Percentiles rank a stretch among this genome's conserved stretches.
phyloP scores from a whole-genome alignment of 371 early-diverging fungal genomes.

The Choanephora cucurbitarum region DNA sequence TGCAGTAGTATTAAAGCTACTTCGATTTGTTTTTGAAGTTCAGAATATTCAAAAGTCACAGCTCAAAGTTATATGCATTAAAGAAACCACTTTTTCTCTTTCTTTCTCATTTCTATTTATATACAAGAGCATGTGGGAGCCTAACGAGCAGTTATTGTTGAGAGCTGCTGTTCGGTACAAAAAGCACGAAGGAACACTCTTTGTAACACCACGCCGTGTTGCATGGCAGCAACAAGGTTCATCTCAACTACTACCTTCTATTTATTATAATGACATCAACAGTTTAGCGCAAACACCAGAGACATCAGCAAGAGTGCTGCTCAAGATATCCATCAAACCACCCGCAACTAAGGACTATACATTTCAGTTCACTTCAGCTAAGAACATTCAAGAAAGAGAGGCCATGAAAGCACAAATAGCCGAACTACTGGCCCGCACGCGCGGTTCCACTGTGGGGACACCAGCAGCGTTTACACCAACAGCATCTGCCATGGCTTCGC shows the following conservation, averaged over 20 bases:
- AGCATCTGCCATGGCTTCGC: constrained; percentile 13
- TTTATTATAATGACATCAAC: constrained; percentile 41
- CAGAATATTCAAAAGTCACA: too few species aligned
- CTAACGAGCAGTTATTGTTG: constrained; percentile 55
- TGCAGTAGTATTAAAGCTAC: too few species aligned
- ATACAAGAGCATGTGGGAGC: constrained; percentile 71
- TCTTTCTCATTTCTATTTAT: too few species aligned
- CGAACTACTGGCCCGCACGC: constrained; percentile 46
- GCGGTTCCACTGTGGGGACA: constrained; percentile 24
- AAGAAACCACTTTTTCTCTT: too few species aligned
- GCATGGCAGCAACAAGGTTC: constrained; percentile 60
- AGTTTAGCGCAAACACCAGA: constrained; percentile 49
- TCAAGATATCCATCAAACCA: constrained; percentile 41
- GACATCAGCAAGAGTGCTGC: constrained; percentile 36
- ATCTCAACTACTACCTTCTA: constrained; percentile 46
- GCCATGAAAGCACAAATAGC: constrained; percentile 58
- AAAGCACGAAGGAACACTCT: constrained; percentile 56
- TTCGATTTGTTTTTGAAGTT: too few species aligned
- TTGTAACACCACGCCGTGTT: constrained; percentile 56
- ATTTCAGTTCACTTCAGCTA: constrained; percentile 56
- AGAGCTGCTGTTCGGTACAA: constrained; percentile 53
- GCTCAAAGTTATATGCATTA: too few species aligned
- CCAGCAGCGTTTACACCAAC: constrained; percentile 19
- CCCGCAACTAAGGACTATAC: constrained; percentile 45
- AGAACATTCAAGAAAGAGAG: constrained; percentile 57